Conservation (phyloP, 768 basidiomycete species). For the Termitomyces eurrhizus region DNA sequence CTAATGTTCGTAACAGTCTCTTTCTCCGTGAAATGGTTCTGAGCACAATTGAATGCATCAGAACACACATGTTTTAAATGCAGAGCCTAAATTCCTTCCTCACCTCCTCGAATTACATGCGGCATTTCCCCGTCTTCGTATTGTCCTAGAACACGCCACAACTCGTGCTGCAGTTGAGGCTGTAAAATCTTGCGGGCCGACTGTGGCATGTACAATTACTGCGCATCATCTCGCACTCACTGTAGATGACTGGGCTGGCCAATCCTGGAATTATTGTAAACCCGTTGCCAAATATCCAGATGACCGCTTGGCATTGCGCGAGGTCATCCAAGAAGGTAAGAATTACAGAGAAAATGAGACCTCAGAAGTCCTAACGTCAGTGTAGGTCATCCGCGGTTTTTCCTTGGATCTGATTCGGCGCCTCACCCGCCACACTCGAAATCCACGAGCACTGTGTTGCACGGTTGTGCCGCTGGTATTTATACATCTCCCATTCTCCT, state of each 20-base stretch:
- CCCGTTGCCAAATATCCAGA: constrained; percentile 96
- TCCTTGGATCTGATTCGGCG: constrained; percentile 95
- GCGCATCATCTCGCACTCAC: constrained; percentile 93
- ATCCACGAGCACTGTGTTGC: constrained; percentile 64
- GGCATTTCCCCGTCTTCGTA: constrained; percentile 84
- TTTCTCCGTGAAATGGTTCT: not conserved
- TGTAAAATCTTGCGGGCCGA: constrained; percentile 72
- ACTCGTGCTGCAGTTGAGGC: constrained; percentile 87
- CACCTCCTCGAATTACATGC: constrained; percentile 80
- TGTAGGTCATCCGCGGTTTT: constrained; percentile 88
- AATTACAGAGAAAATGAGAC: not conserved
- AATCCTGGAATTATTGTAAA: constrained; percentile 95
- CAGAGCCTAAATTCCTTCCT: constrained; percentile 84
- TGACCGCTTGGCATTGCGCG: constrained; percentile 78
- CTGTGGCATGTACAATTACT: constrained; percentile 97
- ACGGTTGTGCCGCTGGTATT: constrained; percentile 90
- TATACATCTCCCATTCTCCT: constrained; percentile 93
- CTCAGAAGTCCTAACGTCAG: not conserved
- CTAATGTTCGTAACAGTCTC: constrained; percentile 39
- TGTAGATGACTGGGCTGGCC: constrained; percentile 95
- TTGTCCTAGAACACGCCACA: constrained; percentile 96
- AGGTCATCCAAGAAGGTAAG: constrained; percentile 73
- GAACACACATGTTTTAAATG: constrained; percentile 93
- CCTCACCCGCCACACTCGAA: constrained; percentile 78
- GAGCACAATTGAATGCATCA: constrained; percentile 22